Evolutionary conservation across 2,329 filamentous ascomycete genomes (phyloP).

Genomic region (Neofusicoccum kwambonambiense): DNA sequence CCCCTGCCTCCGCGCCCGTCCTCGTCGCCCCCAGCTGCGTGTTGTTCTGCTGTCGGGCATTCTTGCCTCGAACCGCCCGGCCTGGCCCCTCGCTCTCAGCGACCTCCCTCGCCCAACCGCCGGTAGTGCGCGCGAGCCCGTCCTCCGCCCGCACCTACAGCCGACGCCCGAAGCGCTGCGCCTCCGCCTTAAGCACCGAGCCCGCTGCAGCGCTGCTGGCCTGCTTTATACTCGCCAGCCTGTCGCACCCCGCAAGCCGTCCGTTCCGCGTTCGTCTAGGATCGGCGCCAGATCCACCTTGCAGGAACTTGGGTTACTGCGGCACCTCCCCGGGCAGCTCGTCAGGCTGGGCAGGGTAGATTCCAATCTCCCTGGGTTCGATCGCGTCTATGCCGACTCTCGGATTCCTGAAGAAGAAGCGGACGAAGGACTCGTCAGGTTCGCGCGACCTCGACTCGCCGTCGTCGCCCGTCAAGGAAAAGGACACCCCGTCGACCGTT

Average conservation of each 20-base stretch:
- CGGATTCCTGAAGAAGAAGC: conserved; percentile 97
- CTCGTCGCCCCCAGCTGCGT: not conserved
- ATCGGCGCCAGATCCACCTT: conserved; percentile 19
- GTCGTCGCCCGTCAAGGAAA: conserved; percentile 65
- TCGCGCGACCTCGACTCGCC: conserved; percentile 64
- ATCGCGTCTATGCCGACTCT: conserved; percentile 76
- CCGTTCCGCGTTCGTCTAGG: conserved; percentile 15
- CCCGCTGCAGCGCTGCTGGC: conserved; percentile 1
- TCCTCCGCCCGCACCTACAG: not conserved
- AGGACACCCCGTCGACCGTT: conserved; percentile 33
- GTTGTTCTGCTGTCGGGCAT: conserved; percentile 7
- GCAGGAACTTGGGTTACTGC: conserved; percentile 17
- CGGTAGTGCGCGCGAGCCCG: conserved; percentile 1
- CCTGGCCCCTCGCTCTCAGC: conserved; percentile 2
- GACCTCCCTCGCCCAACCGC: conserved; percentile 7
- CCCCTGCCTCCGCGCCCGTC: conserved; percentile 1
- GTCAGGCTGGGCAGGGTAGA: conserved; percentile 27
- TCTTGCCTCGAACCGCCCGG: conserved; percentile 1
- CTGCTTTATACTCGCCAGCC: conserved; percentile 11
- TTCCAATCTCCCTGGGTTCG: conserved; percentile 22
- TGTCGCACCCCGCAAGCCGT: conserved; percentile 16
- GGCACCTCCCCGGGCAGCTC: conserved; percentile 20
- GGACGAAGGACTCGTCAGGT: conserved; percentile 80
- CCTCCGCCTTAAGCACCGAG: not conserved
- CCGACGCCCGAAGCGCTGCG: not conserved